Evolutionary conservation across 257 asterid species (phyloP).

Genomic region (Solanum tarapatanum): DNA sequence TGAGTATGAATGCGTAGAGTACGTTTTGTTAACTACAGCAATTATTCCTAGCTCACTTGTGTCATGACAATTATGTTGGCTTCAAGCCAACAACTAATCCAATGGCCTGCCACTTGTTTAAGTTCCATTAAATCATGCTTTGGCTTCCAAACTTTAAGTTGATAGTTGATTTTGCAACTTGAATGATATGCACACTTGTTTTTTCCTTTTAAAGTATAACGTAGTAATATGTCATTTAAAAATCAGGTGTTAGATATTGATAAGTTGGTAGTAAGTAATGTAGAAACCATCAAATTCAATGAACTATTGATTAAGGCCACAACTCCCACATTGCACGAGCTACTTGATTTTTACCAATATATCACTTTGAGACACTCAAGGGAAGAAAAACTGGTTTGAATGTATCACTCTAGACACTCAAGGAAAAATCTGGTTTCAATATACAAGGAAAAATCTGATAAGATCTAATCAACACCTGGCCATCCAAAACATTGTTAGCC

Average conservation of each 20-base stretch:
- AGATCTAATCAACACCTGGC: neutral
- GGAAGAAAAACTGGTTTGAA: neutral
- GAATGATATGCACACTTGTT: neutral
- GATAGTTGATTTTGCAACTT: neutral
- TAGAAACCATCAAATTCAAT: neutral
- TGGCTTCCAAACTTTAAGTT: neutral
- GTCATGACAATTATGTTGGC: neutral
- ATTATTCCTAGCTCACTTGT: neutral
- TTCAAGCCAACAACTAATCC: neutral
- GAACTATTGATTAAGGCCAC: neutral
- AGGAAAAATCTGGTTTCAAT: neutral
- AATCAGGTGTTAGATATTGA: neutral
- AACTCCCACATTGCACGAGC: neutral
- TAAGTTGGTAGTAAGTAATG: neutral
- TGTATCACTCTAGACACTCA: neutral
- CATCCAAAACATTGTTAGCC: neutral
- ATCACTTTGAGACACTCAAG: neutral
- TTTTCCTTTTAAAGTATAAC: neutral
- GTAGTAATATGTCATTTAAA: neutral
- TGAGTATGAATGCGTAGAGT: neutral
- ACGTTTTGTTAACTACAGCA: neutral
- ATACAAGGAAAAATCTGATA: neutral
- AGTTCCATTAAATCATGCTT: neutral
- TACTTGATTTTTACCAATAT: neutral
- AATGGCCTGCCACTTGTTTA: neutral